Evolutionary conservation across 108 stramenopile species (phyloP).

Genomic region (Mayamaea pseudoterrestris): DNA sequence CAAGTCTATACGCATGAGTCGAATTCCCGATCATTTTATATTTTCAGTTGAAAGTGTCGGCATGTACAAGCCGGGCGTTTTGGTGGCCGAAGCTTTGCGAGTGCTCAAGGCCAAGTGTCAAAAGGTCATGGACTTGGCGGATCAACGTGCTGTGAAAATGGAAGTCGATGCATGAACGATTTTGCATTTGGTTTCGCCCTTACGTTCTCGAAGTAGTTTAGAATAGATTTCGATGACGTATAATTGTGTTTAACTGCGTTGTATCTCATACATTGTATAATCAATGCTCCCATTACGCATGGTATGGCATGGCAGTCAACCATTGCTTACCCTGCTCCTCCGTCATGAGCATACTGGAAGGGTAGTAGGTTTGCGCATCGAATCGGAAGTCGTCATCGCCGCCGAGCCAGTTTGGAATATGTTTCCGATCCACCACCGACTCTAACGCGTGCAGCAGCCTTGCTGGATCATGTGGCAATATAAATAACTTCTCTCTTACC

Average conservation of each 20-base stretch:
- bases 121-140: conserved; percentile 26
- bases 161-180: too few species aligned
- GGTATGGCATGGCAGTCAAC: background rate
- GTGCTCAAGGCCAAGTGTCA: conserved; percentile 66
- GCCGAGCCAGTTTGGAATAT: conserved; percentile 50
- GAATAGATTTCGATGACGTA: too few species aligned
- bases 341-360: background rate
- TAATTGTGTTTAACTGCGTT: too few species aligned
- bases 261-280: background rate
- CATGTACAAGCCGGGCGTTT: conserved; percentile 70
- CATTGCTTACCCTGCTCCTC: background rate
- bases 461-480: conserved; percentile 33
- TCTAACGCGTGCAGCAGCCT: conserved; percentile 28
- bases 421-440: conserved; percentile 34
- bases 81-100: conserved; percentile 69
- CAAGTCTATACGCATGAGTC: conserved; percentile 70
- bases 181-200: too few species aligned
- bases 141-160: too few species aligned
- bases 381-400: conserved; percentile 47
- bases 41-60: conserved; percentile 93
- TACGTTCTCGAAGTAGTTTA: too few species aligned
- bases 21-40: conserved; percentile 91
- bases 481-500: conserved; percentile 51
- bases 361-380: conserved; percentile 36
- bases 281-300: background rate